Evolutionary conservation across 176 grass and related monocot genomes (phyloP).

Genomic region (Zea luxurians): DNA sequence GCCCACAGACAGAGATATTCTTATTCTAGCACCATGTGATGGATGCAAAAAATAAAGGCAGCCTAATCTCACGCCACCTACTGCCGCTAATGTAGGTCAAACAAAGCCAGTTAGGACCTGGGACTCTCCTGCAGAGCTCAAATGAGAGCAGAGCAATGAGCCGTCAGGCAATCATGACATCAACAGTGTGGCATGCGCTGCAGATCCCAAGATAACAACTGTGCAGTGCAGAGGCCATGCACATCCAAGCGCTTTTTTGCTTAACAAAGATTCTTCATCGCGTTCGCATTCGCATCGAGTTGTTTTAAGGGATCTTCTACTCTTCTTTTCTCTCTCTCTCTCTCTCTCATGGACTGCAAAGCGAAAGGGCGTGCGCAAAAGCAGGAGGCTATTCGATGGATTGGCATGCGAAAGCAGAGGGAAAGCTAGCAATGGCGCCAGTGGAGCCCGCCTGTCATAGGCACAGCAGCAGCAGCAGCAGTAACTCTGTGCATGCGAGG

Average conservation of each 20-base stretch:
- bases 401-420: conserved; percentile 19
- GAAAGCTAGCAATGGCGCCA: background rate
- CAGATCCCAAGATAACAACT: conserved; percentile 49
- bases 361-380: conserved; percentile 40
- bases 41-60: conserved; percentile 17
- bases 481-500: conserved; percentile 42
- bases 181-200: conserved; percentile 35
- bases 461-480: conserved; percentile 3
- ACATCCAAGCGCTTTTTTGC: conserved; percentile 28
- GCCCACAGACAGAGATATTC: conserved; percentile 28
- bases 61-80: conserved; percentile 28
- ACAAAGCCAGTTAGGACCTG: conserved; percentile 16
- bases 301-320: conserved; percentile 37
- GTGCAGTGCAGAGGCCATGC: conserved; percentile 30
- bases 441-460: conserved; percentile 40
- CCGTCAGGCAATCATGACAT: conserved; percentile 30
- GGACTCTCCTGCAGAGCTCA: background rate
- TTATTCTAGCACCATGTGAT: conserved; percentile 50
- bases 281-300: conserved; percentile 20
- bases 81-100: conserved; percentile 43
- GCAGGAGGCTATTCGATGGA: conserved; percentile 25
- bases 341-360: conserved; percentile 1
- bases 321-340: background rate
- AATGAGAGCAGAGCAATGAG: background rate
- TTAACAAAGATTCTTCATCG: conserved; percentile 47